These are phyloP conservation scores for Populus tomentosa DNA, from an alignment of 441 rosid species.

Conservation along the genomic window DNA sequence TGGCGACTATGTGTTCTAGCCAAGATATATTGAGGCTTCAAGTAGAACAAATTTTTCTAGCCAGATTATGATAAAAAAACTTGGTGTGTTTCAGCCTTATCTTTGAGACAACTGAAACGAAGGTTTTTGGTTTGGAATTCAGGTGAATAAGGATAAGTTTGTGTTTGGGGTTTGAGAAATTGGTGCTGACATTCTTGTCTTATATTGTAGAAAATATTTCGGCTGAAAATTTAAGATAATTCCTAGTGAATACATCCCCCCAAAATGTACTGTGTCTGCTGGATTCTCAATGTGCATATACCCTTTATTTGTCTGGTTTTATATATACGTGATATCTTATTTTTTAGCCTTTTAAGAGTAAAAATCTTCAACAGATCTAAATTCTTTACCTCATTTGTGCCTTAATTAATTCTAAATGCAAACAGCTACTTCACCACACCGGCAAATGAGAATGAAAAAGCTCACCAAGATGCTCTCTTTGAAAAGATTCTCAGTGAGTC, in stretches of 20 bases:
- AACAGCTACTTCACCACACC: conserved; percentile 65
- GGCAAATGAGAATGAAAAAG: conserved; percentile 37
- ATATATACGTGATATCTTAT: background rate
- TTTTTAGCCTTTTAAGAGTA: background rate
- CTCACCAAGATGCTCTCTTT: conserved; percentile 48
- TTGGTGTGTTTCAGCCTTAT: background rate
- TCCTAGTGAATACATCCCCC: background rate
- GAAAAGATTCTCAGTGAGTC: conserved; percentile 56
- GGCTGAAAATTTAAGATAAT: background rate
- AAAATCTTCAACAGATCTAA: background rate
- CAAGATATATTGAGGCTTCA: background rate
- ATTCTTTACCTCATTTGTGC: background rate
- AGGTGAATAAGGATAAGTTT: background rate
- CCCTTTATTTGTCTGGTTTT: background rate
- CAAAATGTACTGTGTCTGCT: background rate
- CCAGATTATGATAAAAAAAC: background rate
- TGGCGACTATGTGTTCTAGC: background rate
- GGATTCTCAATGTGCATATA: background rate
- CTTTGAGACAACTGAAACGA: background rate
- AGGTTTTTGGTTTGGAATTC: background rate
- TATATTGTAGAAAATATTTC: background rate
- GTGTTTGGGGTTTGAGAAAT: background rate
- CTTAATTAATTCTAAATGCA: conserved; percentile 17
- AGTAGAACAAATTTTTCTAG: background rate
- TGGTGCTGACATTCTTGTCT: background rate